These are phyloP conservation scores for Clonostachys rosea DNA, from an alignment of 2,329 filamentous ascomycete species.

Conservation along the genomic window DNA sequence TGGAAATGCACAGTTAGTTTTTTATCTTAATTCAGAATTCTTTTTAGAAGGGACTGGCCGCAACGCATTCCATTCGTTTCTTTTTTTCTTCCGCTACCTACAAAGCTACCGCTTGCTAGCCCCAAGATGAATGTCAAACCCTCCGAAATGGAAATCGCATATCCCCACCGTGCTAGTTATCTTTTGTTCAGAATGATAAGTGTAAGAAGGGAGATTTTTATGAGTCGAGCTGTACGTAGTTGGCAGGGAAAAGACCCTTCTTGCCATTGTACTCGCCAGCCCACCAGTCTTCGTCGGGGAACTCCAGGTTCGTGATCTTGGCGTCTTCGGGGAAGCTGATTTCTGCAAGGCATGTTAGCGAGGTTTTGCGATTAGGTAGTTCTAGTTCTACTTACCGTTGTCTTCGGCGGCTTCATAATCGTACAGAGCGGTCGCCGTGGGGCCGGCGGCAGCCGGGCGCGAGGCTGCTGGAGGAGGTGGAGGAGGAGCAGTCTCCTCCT, in stretches of 20 bases:
- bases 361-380: background rate
- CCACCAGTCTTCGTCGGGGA: slow-evolving; percentile 99
- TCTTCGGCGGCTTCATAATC: slow-evolving; percentile 98
- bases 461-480: slow-evolving; percentile 26
- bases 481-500: slow-evolving; percentile 3
- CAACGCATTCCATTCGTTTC: background rate
- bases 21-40: background rate
- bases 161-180: background rate
- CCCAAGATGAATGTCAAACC: no score
- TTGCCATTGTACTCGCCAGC: slow-evolving; percentile 79
- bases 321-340: slow-evolving; percentile 86
- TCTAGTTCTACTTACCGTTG: slow-evolving; percentile 53
- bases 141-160: background rate
- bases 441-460: slow-evolving; percentile 37
- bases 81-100: background rate
- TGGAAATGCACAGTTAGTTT: no score
- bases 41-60: background rate
- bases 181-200: no score
- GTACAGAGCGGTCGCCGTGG: slow-evolving; percentile 80
- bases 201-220: slow-evolving; percentile 7
- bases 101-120: background rate
- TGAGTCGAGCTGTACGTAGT: slow-evolving; percentile 59
- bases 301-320: slow-evolving; percentile 78
- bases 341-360: slow-evolving; percentile 40
- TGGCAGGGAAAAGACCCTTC: slow-evolving; percentile 77